These are phyloP conservation scores for Brassica nigra DNA, from an alignment of 345 rosid genomes.

Conservation along the genomic window DNA sequence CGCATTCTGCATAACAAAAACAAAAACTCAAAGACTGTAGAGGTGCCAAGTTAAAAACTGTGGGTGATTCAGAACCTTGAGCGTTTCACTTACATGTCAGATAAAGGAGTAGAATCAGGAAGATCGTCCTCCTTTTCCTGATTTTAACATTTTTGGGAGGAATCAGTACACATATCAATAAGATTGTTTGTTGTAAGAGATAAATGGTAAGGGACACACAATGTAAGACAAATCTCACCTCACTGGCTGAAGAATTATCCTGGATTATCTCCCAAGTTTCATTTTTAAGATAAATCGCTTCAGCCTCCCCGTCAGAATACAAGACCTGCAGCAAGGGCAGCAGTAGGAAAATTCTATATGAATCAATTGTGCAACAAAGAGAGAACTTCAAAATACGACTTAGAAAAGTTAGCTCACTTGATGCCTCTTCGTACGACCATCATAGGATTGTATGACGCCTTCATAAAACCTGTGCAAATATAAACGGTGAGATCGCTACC, in stretches of 20 bases:
- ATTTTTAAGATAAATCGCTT: constrained; percentile 50
- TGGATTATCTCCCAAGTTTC: constrained; percentile 53
- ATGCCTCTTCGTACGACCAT: neutral
- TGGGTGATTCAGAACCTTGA: neutral
- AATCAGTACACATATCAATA: neutral
- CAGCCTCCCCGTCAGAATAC: constrained; percentile 71
- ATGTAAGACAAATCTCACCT: constrained; percentile 17
- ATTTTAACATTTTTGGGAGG: constrained; percentile 8
- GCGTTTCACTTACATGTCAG: constrained; percentile 49
- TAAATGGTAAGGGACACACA: neutral
- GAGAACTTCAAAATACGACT: neutral
- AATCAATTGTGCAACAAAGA: constrained; percentile 15
- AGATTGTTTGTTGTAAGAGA: neutral
- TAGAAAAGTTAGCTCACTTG: constrained; percentile 46
- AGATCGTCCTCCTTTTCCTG: constrained; percentile 44
- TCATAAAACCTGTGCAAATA: constrained; percentile 63
- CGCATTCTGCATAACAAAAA: constrained; percentile 38
- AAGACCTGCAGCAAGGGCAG: constrained; percentile 45
- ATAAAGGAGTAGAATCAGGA: constrained; percentile 40
- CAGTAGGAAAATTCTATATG: neutral
- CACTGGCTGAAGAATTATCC: constrained; percentile 26
- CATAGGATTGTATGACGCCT: constrained; percentile 46
- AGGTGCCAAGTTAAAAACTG: neutral
- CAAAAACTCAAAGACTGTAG: neutral
- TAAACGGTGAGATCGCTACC: constrained; percentile 9